Conservation (phyloP, 495 filamentous ascomycete genomes). For the Recurvomyces mirabilis region DNA sequence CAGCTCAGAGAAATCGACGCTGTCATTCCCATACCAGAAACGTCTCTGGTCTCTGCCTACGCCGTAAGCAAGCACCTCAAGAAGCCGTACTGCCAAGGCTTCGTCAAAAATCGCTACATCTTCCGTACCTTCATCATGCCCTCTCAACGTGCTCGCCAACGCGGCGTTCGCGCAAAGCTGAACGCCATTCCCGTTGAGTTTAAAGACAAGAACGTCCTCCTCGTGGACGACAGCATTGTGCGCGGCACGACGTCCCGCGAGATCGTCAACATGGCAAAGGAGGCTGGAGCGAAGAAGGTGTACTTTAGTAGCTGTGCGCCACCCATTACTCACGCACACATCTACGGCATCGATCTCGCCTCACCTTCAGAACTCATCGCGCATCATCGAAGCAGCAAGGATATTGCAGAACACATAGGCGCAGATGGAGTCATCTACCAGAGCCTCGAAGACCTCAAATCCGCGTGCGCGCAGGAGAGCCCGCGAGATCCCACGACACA, state of each 20-base stretch:
- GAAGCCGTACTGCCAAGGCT: constrained; percentile 73
- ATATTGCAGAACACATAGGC: constrained; percentile 70
- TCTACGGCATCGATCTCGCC: constrained; percentile 87
- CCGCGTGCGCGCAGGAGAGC: constrained; percentile 63
- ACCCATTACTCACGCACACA: constrained; percentile 66
- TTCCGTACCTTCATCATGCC: constrained; percentile 97
- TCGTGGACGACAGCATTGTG: constrained; percentile 91
- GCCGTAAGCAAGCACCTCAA: constrained; percentile 64
- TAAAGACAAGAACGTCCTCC: constrained; percentile 65
- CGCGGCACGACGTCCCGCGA: constrained; percentile 83
- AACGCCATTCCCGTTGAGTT: constrained; percentile 85
- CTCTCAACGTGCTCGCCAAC: constrained; percentile 71
- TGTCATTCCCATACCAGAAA: constrained; percentile 82
- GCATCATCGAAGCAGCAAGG: constrained; percentile 54
- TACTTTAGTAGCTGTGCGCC: constrained; percentile 84
- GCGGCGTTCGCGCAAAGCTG: constrained; percentile 63
- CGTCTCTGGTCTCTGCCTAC: constrained; percentile 72
- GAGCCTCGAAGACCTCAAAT: constrained; percentile 69
- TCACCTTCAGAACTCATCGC: constrained; percentile 75
- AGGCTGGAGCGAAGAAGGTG: constrained; percentile 82
- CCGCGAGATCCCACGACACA: constrained; percentile 42
- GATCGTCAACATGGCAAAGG: constrained; percentile 87
- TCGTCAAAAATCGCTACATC: constrained; percentile 93
- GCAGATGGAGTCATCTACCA: constrained; percentile 92
- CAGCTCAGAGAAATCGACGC: constrained; percentile 78